A percentile compares a stretch with the other conserved stretches of the same genome.
Conservation (phyloP, 345 rosid genomes). For the Eucalyptus sp. region DNA sequence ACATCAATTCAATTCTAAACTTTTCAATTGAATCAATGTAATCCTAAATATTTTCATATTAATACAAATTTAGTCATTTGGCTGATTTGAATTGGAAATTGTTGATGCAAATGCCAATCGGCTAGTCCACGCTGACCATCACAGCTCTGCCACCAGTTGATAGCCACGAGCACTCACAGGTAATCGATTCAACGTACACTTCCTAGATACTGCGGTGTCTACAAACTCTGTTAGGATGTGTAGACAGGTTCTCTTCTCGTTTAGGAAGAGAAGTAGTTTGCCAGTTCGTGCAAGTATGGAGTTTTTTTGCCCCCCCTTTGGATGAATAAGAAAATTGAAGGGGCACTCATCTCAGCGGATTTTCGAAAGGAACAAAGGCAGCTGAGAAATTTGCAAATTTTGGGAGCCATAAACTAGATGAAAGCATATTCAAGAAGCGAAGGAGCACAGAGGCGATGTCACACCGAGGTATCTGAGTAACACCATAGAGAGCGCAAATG, state of each 20-base stretch:
- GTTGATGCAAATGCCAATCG: too few relatives aligned
- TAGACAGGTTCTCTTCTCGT: not conserved
- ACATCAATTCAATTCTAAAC: rapidly evolving
- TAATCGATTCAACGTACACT: not conserved
- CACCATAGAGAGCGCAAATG: not conserved
- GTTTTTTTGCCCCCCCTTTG: not conserved
- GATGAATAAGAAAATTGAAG: not conserved
- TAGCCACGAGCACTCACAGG: not conserved
- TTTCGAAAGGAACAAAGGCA: not conserved
- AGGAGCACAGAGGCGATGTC: not conserved
- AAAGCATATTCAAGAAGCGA: not conserved
- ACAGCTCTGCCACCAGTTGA: not conserved
- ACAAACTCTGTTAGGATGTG: not conserved
- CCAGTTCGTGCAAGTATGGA: not conserved
- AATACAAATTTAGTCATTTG: too few relatives aligned
- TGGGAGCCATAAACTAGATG: not conserved
- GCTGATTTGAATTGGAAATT: too few relatives aligned
- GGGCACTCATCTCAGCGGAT: not conserved
- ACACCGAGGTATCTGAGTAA: not conserved
- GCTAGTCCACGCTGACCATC: not conserved
- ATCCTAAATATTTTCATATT: too few relatives aligned
- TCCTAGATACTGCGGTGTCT: not conserved
- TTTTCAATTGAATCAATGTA: too few relatives aligned
- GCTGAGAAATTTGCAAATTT: not conserved
- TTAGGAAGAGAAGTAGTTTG: not conserved